Conservation (phyloP, 495 filamentous ascomycete genomes). For the Staphylotrichum longicolle region DNA sequence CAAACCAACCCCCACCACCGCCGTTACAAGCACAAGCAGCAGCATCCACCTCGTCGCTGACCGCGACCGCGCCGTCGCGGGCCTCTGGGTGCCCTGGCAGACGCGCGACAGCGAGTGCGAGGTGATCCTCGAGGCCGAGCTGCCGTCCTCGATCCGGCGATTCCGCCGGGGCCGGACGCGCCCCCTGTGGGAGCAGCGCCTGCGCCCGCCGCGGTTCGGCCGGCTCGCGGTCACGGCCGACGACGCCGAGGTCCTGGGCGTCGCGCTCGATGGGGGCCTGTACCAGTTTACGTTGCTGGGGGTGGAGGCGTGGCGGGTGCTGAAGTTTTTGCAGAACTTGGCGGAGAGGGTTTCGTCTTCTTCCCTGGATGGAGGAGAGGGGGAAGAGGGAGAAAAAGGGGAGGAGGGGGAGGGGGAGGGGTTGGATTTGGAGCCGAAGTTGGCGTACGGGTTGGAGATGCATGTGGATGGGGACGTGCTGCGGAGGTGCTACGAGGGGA, state of each 20-base stretch:
- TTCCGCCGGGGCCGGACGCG: constrained; percentile 46
- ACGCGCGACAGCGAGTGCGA: constrained; percentile 42
- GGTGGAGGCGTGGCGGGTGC: constrained; percentile 55
- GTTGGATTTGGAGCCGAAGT: constrained; percentile 29
- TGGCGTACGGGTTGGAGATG: constrained; percentile 43
- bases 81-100: constrained; percentile 49
- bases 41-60: constrained; percentile 48
- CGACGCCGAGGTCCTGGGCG: constrained; percentile 55
- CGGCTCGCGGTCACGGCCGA: constrained; percentile 29
- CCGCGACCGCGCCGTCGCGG: constrained; percentile 46
- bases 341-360: constrained; percentile 31
- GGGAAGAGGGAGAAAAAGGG: constrained; percentile 6
- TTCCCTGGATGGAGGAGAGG: constrained; percentile 6
- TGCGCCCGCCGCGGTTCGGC: constrained; percentile 30
- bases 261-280: constrained; percentile 64
- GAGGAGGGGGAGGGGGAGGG: constrained; percentile 5
- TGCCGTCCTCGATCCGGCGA: constrained; percentile 49
- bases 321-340: constrained; percentile 62
- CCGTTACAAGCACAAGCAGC: constrained; percentile 4
- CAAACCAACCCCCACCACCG: too few relatives aligned
- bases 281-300: constrained; percentile 58
- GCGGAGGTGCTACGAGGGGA: constrained; percentile 49
- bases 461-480: constrained; percentile 71
- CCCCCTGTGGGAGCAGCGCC: constrained; percentile 41
- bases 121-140: constrained; percentile 50